Percentiles rank a stretch among this genome's conserved stretches.
Conservation (phyloP, 164 flowering plant genomes). For the Litsea cubeba region DNA sequence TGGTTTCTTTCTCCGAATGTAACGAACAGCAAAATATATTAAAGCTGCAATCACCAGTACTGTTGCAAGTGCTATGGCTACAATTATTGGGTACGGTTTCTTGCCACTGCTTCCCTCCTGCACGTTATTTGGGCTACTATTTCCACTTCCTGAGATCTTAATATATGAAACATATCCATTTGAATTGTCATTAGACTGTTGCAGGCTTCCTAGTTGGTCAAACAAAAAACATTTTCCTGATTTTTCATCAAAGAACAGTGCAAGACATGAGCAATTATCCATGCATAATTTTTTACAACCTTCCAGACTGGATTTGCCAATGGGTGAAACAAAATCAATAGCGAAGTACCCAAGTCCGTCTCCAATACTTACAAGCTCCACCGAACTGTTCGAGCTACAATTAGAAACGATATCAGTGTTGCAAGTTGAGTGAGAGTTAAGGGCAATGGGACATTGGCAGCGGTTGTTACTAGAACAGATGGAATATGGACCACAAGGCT, state of each 20-base stretch:
- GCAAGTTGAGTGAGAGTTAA: slow-evolving; percentile 31
- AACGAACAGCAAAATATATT: slow-evolving; percentile 22
- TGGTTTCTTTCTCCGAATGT: slow-evolving; percentile 13
- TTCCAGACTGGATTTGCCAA: slow-evolving; percentile 21
- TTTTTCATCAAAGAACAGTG: slow-evolving; percentile 36
- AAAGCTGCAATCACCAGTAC: slow-evolving; percentile 27
- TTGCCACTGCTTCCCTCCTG: slow-evolving; percentile 8
- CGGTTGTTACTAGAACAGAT: slow-evolving; percentile 29
- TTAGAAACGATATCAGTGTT: slow-evolving; percentile 21
- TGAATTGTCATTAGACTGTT: slow-evolving; percentile 20
- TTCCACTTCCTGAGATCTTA: slow-evolving; percentile 23
- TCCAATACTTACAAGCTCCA: slow-evolving; percentile 30
- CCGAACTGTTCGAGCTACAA: slow-evolving; percentile 13
- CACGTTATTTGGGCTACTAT: slow-evolving; percentile 1
- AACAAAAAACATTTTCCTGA: slow-evolving; percentile 42
- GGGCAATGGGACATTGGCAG: slow-evolving; percentile 45
- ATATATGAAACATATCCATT: slow-evolving; percentile 29
- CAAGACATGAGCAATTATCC: slow-evolving; percentile 46
- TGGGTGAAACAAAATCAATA: slow-evolving; percentile 33
- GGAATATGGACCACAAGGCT: slow-evolving; percentile 35
- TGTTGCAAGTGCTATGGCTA: slow-evolving; percentile 31
- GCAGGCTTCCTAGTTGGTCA: slow-evolving; percentile 46
- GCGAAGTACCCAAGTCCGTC: slow-evolving; percentile 43
- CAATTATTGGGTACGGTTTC: slow-evolving; percentile 14
- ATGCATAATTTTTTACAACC: slow-evolving; percentile 41